These are phyloP conservation scores for Heliamphora exappendiculata DNA, from an alignment of 148 eudicot genomes.

Conservation along the genomic window DNA sequence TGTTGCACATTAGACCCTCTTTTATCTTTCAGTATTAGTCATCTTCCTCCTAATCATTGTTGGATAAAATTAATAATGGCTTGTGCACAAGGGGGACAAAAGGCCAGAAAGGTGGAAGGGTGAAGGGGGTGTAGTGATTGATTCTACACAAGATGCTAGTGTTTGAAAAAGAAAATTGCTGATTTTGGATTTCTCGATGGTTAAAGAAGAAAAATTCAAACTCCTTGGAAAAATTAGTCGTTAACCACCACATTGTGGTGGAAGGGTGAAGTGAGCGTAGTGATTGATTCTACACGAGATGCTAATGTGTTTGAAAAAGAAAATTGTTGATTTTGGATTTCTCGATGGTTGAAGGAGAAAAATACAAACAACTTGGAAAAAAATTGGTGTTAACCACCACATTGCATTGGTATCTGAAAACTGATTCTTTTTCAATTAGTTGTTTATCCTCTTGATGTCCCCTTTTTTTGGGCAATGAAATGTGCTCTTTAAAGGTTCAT, in stretches of 20 bases:
- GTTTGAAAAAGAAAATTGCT: background rate
- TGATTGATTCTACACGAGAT: background rate
- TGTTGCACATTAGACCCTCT: background rate
- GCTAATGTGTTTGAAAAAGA: background rate
- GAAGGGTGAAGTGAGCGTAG: background rate
- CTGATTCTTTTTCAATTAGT: background rate
- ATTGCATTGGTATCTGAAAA: background rate
- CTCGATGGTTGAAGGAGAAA: background rate
- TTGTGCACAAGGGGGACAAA: too few species aligned
- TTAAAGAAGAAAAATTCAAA: background rate
- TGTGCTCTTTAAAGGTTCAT: background rate
- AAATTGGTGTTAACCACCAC: background rate
- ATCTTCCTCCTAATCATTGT: background rate
- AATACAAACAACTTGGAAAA: background rate
- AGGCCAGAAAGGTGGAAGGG: too few species aligned
- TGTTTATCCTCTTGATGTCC: too few species aligned
- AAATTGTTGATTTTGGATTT: background rate
- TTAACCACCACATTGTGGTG: background rate
- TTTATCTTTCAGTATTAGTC: background rate
- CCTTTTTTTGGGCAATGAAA: background rate
- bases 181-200: background rate
- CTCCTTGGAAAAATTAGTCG: background rate
- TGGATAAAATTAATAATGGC: background rate
- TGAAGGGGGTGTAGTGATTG: background rate
- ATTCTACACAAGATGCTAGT: background rate